phyloP scores from a whole-genome alignment of 2,329 filamentous ascomycete species.

The Diaporthe caulivora region DNA sequence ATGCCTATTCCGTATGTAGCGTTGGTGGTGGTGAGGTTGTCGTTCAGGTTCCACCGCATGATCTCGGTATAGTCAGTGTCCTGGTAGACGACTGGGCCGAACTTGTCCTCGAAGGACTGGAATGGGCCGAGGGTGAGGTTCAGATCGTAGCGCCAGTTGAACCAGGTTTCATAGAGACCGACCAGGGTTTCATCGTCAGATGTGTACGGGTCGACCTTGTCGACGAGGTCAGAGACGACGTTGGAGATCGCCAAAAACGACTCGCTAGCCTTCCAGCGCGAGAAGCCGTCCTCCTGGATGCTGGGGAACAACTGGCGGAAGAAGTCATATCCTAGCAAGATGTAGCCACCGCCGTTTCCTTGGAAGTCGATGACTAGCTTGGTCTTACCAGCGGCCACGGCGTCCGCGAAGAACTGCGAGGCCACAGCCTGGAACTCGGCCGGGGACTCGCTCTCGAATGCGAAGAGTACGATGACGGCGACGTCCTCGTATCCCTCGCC shows the following conservation, averaged over 20 bases:
- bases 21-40: constrained; percentile 56
- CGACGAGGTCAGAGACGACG: constrained; percentile 57
- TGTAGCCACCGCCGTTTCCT: constrained; percentile 69
- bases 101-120: constrained; percentile 60
- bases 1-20: constrained; percentile 56
- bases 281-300: constrained; percentile 56
- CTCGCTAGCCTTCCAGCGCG: constrained; percentile 56
- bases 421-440: constrained; percentile 52
- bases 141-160: constrained; percentile 65
- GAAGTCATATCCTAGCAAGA: constrained; percentile 72
- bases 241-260: constrained; percentile 59
- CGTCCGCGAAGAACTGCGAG: constrained; percentile 51
- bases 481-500: constrained; percentile 48
- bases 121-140: constrained; percentile 62
- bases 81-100: constrained; percentile 54
- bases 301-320: constrained; percentile 68
- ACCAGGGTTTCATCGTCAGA: constrained; percentile 51
- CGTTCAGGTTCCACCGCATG: constrained; percentile 64
- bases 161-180: constrained; percentile 61
- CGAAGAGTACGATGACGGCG: constrained; percentile 48
- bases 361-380: constrained; percentile 71
- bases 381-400: constrained; percentile 62
- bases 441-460: constrained; percentile 45
- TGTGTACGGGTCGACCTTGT: constrained; percentile 59
- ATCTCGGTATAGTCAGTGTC: constrained; percentile 67